Conservation (phyloP, 2,329 filamentous ascomycete species). For the Mycosphaerella sp. region DNA sequence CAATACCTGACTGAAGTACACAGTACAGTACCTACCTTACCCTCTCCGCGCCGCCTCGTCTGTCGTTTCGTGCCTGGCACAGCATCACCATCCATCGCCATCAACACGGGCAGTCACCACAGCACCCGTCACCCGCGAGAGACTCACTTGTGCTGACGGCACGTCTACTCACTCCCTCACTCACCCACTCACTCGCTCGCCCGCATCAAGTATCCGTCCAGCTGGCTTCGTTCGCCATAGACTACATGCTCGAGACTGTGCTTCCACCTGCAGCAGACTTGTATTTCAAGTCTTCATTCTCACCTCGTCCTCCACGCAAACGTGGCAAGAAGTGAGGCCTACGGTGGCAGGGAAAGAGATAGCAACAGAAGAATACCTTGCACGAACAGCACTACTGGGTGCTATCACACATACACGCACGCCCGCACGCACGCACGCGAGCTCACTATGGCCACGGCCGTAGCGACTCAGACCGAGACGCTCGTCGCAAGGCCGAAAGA, state of each 20-base stretch:
- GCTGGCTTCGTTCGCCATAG: not conserved
- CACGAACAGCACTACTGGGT: not conserved
- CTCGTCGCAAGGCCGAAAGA: conserved; percentile 1
- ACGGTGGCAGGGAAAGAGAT: not conserved
- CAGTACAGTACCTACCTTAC: not conserved
- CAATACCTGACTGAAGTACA: not conserved
- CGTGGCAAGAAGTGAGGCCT: not conserved
- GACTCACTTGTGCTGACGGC: not conserved
- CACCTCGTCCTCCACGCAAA: conserved; percentile 12
- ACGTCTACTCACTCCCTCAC: not conserved
- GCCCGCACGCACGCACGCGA: not conserved
- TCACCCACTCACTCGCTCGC: not conserved
- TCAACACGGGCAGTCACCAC: not conserved
- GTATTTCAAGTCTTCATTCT: conserved; percentile 11
- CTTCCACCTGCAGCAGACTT: not conserved
- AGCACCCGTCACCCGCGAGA: not conserved
- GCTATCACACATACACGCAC: not conserved
- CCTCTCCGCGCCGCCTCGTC: not conserved
- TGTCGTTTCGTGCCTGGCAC: not conserved
- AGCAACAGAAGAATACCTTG: not conserved
- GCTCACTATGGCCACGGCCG: conserved; percentile 18
- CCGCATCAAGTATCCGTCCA: not conserved
- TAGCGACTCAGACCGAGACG: conserved; percentile 19
- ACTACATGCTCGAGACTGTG: not conserved
- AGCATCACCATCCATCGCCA: not conserved